These are phyloP conservation scores for Colletotrichum sp. DNA, from an alignment of 2,329 filamentous ascomycete species.

Conservation along the genomic window DNA sequence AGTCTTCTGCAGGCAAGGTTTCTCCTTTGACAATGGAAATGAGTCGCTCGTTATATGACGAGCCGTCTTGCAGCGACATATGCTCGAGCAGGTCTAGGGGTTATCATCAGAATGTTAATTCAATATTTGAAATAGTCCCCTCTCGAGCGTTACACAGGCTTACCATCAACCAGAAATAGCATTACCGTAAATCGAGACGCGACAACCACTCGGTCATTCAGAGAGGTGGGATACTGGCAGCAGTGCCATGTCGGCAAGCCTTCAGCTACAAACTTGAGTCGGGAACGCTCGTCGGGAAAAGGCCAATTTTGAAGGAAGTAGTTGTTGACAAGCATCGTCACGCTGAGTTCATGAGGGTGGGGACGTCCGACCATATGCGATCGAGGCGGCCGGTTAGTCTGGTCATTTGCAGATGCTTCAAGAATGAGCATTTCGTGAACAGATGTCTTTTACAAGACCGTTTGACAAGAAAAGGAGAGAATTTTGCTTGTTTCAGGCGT, in stretches of 20 bases:
- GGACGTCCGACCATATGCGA: background rate
- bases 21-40: background rate
- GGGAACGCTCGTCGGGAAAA: background rate
- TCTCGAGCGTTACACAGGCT: background rate
- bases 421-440: background rate
- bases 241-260: background rate
- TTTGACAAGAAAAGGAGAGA: background rate
- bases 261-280: background rate
- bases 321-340: background rate
- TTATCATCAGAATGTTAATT: background rate
- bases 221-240: background rate
- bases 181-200: background rate
- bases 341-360: background rate
- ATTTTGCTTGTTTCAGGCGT: rapidly evolving
- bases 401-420: background rate
- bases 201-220: background rate
- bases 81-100: background rate
- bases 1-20: background rate
- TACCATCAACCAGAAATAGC: background rate
- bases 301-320: background rate
- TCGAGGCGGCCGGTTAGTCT: background rate
- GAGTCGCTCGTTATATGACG: background rate
- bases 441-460: background rate
- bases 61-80: background rate
- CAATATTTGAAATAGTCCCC: background rate